phyloP scores from a whole-genome alignment of 768 basidiomycete species.

The Mycena amicta region DNA sequence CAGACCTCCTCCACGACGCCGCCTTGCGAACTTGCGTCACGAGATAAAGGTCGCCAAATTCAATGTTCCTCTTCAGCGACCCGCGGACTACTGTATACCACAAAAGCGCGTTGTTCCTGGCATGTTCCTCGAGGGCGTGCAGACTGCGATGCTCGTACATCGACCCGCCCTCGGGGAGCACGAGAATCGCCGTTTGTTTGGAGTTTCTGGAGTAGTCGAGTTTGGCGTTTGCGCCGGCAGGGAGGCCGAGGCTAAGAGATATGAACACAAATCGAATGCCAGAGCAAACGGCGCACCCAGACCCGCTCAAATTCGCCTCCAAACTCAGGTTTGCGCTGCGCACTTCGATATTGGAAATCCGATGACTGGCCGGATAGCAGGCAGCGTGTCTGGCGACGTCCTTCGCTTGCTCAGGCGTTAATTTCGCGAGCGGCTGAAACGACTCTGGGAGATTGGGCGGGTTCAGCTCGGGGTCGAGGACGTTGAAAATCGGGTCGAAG shows the following conservation, averaged over 20 bases:
- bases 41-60: conserved; percentile 1
- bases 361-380: not conserved
- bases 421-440: not conserved
- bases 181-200: not conserved
- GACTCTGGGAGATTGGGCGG: not conserved
- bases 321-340: not conserved
- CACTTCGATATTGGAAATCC: not conserved
- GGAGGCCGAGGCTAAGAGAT: not conserved
- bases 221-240: not conserved
- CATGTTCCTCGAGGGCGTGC: not conserved
- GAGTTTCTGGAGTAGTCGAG: not conserved
- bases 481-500: conserved; percentile 10
- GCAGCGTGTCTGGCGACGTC: not conserved
- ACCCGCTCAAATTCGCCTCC: not conserved
- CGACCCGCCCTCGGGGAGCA: not conserved
- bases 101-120: not conserved
- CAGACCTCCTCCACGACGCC: not conserved
- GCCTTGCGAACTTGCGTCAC: conserved; percentile 1
- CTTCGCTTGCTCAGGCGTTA: not conserved
- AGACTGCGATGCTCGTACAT: not conserved
- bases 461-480: not conserved
- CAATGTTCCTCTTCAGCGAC: not conserved
- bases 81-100: not conserved
- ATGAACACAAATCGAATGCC: not conserved
- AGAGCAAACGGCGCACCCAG: not conserved